Conservation (phyloP, 2,329 filamentous ascomycete genomes). For the Tolypocladium paradoxum region DNA sequence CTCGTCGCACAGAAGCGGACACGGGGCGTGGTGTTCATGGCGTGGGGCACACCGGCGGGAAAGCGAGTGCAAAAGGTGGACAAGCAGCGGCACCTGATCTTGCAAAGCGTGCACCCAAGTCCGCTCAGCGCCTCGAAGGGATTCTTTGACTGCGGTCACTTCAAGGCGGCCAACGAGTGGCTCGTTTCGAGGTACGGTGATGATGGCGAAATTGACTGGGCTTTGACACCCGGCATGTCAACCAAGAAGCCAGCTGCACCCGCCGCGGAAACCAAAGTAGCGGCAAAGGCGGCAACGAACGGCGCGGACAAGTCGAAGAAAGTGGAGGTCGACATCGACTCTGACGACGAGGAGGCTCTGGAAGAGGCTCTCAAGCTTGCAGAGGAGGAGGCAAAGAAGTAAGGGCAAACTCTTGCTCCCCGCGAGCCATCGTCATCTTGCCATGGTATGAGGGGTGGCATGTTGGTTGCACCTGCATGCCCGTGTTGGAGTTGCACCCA, state of each 20-base stretch:
- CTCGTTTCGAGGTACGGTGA: constrained; percentile 65
- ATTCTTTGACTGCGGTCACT: constrained; percentile 77
- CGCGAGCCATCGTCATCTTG: background rate
- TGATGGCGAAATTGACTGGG: constrained; percentile 81
- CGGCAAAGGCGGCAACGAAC: background rate
- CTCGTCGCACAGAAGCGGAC: constrained; percentile 67
- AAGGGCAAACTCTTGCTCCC: background rate
- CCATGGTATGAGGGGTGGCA: background rate
- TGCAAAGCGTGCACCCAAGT: constrained; percentile 84
- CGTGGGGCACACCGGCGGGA: constrained; percentile 81
- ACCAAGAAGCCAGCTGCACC: constrained; percentile 17
- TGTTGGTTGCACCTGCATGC: background rate
- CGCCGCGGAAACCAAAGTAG: constrained; percentile 12
- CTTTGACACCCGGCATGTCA: constrained; percentile 32
- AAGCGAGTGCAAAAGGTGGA: constrained; percentile 70
- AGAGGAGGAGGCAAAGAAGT: constrained; percentile 15
- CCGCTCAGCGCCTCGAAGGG: constrained; percentile 77
- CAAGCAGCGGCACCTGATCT: constrained; percentile 62
- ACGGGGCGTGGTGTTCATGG: constrained; percentile 83
- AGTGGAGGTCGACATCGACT: constrained; percentile 18
- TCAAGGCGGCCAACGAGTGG: constrained; percentile 78
- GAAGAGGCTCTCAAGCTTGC: constrained; percentile 23
- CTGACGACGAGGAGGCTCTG: constrained; percentile 26
- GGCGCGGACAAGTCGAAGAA: constrained; percentile 7
- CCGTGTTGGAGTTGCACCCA: background rate